A percentile compares a stretch with the other conserved stretches of the same genome.
phyloP scores from a whole-genome alignment of 345 rosid genomes.

The Bruguiera sexangula region DNA sequence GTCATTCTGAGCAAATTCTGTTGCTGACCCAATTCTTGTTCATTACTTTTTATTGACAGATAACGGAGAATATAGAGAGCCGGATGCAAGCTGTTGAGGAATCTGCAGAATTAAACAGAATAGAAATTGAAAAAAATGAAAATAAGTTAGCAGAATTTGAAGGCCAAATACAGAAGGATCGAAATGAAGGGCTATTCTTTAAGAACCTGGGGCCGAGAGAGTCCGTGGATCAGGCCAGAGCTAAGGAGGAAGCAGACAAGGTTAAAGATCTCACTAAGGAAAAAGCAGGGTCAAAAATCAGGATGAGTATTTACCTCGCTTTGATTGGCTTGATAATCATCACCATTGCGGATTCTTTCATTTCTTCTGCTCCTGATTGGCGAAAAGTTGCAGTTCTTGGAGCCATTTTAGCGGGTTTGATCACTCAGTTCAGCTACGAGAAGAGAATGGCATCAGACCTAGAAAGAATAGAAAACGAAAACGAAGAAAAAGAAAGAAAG shows the following conservation, averaged over 20 bases:
- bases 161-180: slow-evolving; percentile 58
- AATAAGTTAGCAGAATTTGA: slow-evolving; percentile 61
- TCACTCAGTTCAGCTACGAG: slow-evolving; percentile 64
- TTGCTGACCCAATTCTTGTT: slow-evolving; percentile 21
- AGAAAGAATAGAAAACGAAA: slow-evolving; percentile 30
- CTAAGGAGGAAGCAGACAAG: slow-evolving; percentile 56
- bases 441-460: slow-evolving; percentile 63
- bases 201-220: slow-evolving; percentile 59
- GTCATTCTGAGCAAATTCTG: slow-evolving; percentile 8
- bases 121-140: slow-evolving; percentile 66
- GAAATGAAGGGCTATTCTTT: slow-evolving; percentile 86
- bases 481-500: slow-evolving; percentile 38
- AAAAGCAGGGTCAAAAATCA: slow-evolving; percentile 53
- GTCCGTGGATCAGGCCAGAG: slow-evolving; percentile 47
- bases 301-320: slow-evolving; percentile 71
- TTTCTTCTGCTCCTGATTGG: slow-evolving; percentile 64
- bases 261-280: slow-evolving; percentile 45
- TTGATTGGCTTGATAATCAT: slow-evolving; percentile 48
- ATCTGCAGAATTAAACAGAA: slow-evolving; percentile 56
- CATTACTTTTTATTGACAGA: slow-evolving; percentile 40
- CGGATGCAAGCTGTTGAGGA: slow-evolving; percentile 86
- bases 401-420: slow-evolving; percentile 68
- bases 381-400: slow-evolving; percentile 79
- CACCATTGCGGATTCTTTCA: slow-evolving; percentile 56
- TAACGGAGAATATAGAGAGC: slow-evolving; percentile 75